Conservation (phyloP, 441 rosid species). For the Kokia cookei region DNA sequence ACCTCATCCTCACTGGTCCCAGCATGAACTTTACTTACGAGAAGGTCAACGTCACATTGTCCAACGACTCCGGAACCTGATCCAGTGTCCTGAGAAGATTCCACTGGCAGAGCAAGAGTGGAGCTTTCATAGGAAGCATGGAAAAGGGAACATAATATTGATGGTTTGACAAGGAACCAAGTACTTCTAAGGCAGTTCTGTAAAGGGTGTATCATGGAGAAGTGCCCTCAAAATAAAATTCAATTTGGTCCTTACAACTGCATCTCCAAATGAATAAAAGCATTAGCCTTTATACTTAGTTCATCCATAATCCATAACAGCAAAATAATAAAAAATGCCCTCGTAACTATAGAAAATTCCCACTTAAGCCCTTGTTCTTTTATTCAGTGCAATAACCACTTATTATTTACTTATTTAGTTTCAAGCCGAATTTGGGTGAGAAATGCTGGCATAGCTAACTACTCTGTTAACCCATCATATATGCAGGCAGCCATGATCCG, state of each 20-base stretch:
- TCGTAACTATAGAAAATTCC: neutral
- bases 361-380: neutral
- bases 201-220: slow-evolving; percentile 27
- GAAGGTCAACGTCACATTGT: slow-evolving; percentile 21
- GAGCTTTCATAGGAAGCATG: slow-evolving; percentile 11
- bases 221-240: neutral
- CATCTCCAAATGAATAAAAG: neutral
- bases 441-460: neutral
- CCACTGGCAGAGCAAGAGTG: slow-evolving; percentile 11
- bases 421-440: neutral
- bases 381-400: neutral
- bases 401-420: neutral
- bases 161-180: slow-evolving; percentile 11
- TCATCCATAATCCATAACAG: neutral
- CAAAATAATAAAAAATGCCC: neutral
- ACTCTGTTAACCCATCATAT: neutral
- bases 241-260: slow-evolving; percentile 9
- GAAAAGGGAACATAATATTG: neutral
- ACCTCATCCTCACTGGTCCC: slow-evolving; percentile 46
- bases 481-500: neutral
- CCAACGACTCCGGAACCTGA: slow-evolving; percentile 11
- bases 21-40: slow-evolving; percentile 28
- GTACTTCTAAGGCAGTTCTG: slow-evolving; percentile 20
- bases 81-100: slow-evolving; percentile 12
- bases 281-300: neutral